phyloP scores from a whole-genome alignment of 2,329 filamentous ascomycete species.

The Cordyceps javanica region DNA sequence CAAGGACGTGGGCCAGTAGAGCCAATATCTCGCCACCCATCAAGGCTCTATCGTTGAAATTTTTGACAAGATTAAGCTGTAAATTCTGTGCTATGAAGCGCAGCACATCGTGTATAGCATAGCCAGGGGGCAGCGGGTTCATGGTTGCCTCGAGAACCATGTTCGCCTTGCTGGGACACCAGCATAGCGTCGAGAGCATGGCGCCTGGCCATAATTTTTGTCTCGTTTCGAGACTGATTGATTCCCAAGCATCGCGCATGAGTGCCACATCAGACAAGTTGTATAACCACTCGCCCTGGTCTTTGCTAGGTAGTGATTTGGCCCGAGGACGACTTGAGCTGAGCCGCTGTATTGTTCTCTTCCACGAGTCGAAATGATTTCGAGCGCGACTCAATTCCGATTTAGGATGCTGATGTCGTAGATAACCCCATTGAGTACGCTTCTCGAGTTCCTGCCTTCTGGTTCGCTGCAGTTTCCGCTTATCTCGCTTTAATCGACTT shows the following conservation, averaged over 20 bases:
- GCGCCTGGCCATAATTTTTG: constrained; percentile 25
- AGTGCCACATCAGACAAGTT: constrained; percentile 21
- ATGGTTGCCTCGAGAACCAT: constrained; percentile 33
- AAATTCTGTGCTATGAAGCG: constrained; percentile 24
- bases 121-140: constrained; percentile 30
- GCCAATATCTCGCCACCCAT: constrained; percentile 26
- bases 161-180: constrained; percentile 25
- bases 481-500: neutral
- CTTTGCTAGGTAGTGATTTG: constrained; percentile 19
- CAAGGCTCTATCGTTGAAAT: constrained; percentile 17
- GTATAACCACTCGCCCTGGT: constrained; percentile 25
- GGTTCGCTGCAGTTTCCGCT: neutral
- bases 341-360: neutral
- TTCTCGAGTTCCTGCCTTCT: neutral
- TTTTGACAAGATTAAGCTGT: constrained; percentile 15
- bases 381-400: neutral
- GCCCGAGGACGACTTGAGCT: too few relatives aligned
- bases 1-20: constrained; percentile 24
- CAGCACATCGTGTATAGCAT: constrained; percentile 32
- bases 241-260: constrained; percentile 30
- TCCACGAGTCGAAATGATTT: neutral
- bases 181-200: constrained; percentile 31
- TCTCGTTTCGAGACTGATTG: constrained; percentile 21
- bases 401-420: neutral
- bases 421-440: neutral